Conservation (phyloP, 1,284 basidiomycete species). For the Boletus coffeatus region DNA sequence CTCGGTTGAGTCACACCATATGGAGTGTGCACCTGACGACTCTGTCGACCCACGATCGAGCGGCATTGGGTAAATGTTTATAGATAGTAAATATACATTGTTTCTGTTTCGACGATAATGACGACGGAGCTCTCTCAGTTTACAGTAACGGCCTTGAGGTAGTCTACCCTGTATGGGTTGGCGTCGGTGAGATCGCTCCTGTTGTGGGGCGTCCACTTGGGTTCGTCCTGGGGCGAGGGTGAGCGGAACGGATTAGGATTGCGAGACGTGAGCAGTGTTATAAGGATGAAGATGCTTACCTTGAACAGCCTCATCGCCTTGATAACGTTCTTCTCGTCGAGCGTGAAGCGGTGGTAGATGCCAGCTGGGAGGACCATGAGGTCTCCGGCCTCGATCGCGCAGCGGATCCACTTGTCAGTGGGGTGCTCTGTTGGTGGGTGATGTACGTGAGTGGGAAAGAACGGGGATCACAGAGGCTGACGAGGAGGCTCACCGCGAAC, state of each 20-base stretch:
- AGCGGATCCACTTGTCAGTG: slow-evolving; percentile 69
- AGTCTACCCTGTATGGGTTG: slow-evolving; percentile 58
- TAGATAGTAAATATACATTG: neutral
- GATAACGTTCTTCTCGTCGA: slow-evolving; percentile 67
- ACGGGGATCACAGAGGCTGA: neutral
- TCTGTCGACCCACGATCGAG: neutral
- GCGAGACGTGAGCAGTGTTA: too few relatives aligned
- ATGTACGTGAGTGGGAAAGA: neutral
- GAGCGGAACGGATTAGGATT: too few relatives aligned
- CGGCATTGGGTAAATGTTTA: neutral
- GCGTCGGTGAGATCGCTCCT: slow-evolving; percentile 36
- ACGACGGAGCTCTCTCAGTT: slow-evolving; percentile 11
- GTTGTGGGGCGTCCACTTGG: too few relatives aligned
- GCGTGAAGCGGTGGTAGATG: slow-evolving; percentile 84
- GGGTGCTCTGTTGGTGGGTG: slow-evolving; percentile 36
- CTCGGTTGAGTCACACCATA: too few relatives aligned
- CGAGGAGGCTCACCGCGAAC: slow-evolving; percentile 52
- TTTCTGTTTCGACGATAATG: neutral
- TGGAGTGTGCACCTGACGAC: too few relatives aligned
- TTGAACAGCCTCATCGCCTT: slow-evolving; percentile 75
- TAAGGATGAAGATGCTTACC: too few relatives aligned
- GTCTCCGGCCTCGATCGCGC: slow-evolving; percentile 65
- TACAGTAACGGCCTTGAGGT: slow-evolving; percentile 45
- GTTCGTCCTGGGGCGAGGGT: too few relatives aligned
- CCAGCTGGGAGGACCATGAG: slow-evolving; percentile 66